Percentiles rank a stretch among this genome's conserved stretches.
phyloP scores from a whole-genome alignment of 148 eudicot species.

The Drosera capensis region DNA sequence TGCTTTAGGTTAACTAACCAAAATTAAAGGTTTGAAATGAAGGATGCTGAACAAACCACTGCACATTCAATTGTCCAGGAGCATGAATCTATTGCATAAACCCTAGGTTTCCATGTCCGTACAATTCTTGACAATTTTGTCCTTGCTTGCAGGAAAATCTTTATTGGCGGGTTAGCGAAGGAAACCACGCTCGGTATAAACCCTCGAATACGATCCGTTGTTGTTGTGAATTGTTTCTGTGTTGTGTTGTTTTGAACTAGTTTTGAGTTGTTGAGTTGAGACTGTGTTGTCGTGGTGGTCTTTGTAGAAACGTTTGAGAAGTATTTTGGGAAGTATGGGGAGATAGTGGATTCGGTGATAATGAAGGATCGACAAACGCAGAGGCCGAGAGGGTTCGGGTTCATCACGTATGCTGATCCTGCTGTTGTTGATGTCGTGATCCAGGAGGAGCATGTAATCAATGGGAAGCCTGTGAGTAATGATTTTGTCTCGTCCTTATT shows the following conservation, averaged over 20 bases:
- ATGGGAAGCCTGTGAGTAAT: constrained; percentile 40
- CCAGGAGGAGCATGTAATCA: constrained; percentile 40
- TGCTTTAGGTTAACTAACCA: too few relatives aligned
- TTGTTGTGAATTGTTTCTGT: background rate
- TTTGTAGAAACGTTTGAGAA: constrained; percentile 31
- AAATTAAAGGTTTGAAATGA: too few relatives aligned
- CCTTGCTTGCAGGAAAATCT: constrained; percentile 10
- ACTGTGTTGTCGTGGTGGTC: background rate
- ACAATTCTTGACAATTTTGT: too few relatives aligned
- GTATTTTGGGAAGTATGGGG: constrained; percentile 67
- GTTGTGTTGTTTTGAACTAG: background rate
- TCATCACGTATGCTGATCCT: constrained; percentile 54
- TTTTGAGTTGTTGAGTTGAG: background rate
- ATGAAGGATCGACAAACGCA: constrained; percentile 62
- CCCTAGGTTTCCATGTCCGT: too few relatives aligned
- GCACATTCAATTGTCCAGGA: too few relatives aligned
- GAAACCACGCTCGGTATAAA: constrained; percentile 23
- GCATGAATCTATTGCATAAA: too few relatives aligned
- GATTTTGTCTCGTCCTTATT: background rate
- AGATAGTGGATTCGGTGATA: constrained; percentile 54
- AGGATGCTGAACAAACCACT: too few relatives aligned
- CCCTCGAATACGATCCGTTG: background rate
- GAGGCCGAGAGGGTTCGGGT: constrained; percentile 66
- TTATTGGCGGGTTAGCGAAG: constrained; percentile 50
- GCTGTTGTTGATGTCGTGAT: constrained; percentile 49